Conservation (phyloP, 768 basidiomycete species). For the Lentinula boryana region DNA sequence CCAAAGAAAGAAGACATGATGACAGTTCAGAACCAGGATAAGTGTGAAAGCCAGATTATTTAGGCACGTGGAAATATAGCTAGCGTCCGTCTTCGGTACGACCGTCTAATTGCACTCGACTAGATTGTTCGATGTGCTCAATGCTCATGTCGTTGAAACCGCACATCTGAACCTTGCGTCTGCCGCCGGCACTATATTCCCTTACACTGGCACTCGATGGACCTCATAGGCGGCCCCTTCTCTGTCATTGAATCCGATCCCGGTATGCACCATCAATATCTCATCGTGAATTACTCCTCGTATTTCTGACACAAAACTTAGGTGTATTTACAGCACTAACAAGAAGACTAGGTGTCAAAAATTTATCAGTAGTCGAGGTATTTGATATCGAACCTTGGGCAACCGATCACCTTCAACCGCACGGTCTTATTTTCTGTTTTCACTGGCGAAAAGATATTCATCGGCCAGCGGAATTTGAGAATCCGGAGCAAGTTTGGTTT, state of each 20-base stretch:
- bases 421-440: constrained; percentile 61
- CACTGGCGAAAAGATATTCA: constrained; percentile 47
- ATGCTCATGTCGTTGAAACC: not conserved
- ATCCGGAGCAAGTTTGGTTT: constrained; percentile 58
- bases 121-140: not conserved
- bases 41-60: no score
- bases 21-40: not conserved
- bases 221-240: constrained; percentile 58
- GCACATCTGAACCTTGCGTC: not conserved
- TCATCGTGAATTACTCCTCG: not conserved
- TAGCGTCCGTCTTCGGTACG: no score
- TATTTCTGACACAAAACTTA: constrained; percentile 9
- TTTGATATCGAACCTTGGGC: constrained; percentile 63
- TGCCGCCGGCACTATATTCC: not conserved
- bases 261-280: constrained; percentile 19
- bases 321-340: constrained; percentile 57
- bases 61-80: no score
- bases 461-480: constrained; percentile 39
- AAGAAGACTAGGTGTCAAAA: constrained; percentile 44
- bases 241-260: constrained; percentile 57
- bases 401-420: constrained; percentile 51
- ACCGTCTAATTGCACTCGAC: not conserved
- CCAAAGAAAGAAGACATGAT: constrained; percentile 8
- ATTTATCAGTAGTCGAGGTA: constrained; percentile 50
- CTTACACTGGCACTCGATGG: constrained; percentile 12